Conservation (phyloP, 768 basidiomycete genomes). For the Psilocybe tampanensis region DNA sequence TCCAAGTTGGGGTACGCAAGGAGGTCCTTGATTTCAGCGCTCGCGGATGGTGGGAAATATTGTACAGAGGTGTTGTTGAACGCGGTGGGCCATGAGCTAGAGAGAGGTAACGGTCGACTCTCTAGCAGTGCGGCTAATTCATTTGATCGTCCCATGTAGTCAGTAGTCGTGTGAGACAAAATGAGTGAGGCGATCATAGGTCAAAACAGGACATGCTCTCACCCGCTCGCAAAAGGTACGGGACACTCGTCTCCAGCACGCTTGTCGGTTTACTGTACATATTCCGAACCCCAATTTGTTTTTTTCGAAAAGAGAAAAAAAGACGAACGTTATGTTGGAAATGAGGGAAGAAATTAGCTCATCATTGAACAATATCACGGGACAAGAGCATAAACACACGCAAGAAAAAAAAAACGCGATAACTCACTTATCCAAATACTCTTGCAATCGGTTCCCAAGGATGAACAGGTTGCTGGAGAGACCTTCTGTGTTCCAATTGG, state of each 20-base stretch:
- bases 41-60: slow-evolving; percentile 24
- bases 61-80: slow-evolving; percentile 73
- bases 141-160: slow-evolving; percentile 7
- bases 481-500: slow-evolving; percentile 56
- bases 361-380: slow-evolving; percentile 1
- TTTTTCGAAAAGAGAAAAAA: too few species aligned
- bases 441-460: slow-evolving; percentile 64
- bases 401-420: slow-evolving; percentile 26
- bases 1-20: not conserved
- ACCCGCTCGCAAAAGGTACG: slow-evolving; percentile 59
- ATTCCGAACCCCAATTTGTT: slow-evolving; percentile 1
- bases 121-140: slow-evolving; percentile 50
- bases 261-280: slow-evolving; percentile 51
- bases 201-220: slow-evolving; percentile 25
- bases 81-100: slow-evolving; percentile 54
- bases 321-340: not conserved
- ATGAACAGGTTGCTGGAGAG: slow-evolving; percentile 51
- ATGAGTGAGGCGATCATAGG: not conserved
- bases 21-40: slow-evolving; percentile 8
- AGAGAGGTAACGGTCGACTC: slow-evolving; percentile 50
- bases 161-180: slow-evolving; percentile 7
- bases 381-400: slow-evolving; percentile 1
- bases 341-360: slow-evolving; percentile 4
- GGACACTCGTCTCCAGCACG: slow-evolving; percentile 51
- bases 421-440: slow-evolving; percentile 70